Evolutionary conservation across 257 asterid genomes (phyloP).

Genomic region (Solanum clarkiae): DNA sequence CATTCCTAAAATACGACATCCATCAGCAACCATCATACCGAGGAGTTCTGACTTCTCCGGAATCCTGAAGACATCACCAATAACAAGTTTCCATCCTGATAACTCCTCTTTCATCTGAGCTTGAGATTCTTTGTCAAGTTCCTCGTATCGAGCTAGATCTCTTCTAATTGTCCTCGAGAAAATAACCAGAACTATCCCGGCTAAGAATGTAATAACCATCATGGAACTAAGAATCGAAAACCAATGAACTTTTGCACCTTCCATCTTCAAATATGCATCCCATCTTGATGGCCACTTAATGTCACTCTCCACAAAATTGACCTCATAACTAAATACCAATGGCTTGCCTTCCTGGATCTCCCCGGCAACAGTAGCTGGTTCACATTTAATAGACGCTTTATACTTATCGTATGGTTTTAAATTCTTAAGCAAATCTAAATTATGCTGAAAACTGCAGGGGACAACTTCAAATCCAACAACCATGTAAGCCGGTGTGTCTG

Average conservation of each 20-base stretch:
- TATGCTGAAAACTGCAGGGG: conserved; percentile 10
- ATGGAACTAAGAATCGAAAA: conserved; percentile 12
- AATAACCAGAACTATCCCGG: conserved; percentile 7
- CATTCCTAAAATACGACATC: conserved; percentile 14
- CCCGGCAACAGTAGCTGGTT: conserved; percentile 2
- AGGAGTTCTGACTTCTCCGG: conserved; percentile 2
- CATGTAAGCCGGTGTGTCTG: background rate
- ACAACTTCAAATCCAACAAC: conserved; percentile 22
- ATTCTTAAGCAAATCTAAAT: background rate
- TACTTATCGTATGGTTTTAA: background rate
- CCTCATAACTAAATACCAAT: conserved; percentile 6
- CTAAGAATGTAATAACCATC: conserved; percentile 12
- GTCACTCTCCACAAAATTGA: conserved; percentile 14
- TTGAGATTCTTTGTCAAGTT: conserved; percentile 17
- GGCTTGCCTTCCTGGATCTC: conserved; percentile 5
- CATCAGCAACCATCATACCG: conserved; percentile 10
- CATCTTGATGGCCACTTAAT: conserved; percentile 18
- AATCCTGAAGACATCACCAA: conserved; percentile 8
- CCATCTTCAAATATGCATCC: conserved; percentile 20
- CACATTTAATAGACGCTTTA: conserved; percentile 4
- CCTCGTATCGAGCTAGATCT: conserved; percentile 11
- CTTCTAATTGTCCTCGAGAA: conserved; percentile 13
- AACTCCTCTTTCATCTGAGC: conserved; percentile 11
- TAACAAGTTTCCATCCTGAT: conserved; percentile 13
- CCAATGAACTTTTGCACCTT: conserved; percentile 19